Conservation (phyloP, 768 basidiomycete genomes). For the Mycena rebaudengoi region DNA sequence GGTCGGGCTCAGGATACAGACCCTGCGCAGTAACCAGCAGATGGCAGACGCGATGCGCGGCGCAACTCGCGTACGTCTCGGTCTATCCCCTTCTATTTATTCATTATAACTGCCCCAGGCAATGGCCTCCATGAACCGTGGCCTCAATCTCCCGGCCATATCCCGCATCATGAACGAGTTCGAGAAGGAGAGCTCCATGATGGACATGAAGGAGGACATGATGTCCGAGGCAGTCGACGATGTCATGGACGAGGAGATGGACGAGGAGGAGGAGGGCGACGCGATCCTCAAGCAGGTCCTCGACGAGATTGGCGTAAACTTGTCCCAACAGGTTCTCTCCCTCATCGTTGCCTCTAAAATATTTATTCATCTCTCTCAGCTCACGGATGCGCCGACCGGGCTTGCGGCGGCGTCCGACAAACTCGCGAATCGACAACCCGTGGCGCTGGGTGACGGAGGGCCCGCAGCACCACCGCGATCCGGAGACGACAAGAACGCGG, state of each 20-base stretch:
- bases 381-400: conserved; percentile 84
- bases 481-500: conserved; percentile 38
- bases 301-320: conserved; percentile 94
- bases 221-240: conserved; percentile 99
- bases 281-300: conserved; percentile 95
- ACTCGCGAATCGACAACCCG: conserved; percentile 74
- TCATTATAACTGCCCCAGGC: conserved; percentile 61
- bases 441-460: conserved; percentile 83
- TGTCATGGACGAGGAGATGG: conserved; percentile 96
- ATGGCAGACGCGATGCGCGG: conserved; percentile 99
- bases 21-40: conserved; percentile 95
- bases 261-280: conserved; percentile 96
- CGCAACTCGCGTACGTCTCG: conserved; percentile 84
- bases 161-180: conserved; percentile 98
- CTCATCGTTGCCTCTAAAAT: background rate
- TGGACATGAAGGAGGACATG: conserved; percentile 99
- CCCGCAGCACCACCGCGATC: conserved; percentile 38
- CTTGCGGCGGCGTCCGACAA: conserved; percentile 68
- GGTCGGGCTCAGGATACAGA: conserved; percentile 94
- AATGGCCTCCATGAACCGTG: conserved; percentile 98
- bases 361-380: conserved; percentile 53
- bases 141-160: conserved; percentile 93
- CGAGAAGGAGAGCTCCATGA: conserved; percentile 95
- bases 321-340: conserved; percentile 78
- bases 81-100: conserved; percentile 1